These are phyloP conservation scores for Verticillium tricorpus DNA, from an alignment of 2,329 filamentous ascomycete genomes.

Conservation along the genomic window DNA sequence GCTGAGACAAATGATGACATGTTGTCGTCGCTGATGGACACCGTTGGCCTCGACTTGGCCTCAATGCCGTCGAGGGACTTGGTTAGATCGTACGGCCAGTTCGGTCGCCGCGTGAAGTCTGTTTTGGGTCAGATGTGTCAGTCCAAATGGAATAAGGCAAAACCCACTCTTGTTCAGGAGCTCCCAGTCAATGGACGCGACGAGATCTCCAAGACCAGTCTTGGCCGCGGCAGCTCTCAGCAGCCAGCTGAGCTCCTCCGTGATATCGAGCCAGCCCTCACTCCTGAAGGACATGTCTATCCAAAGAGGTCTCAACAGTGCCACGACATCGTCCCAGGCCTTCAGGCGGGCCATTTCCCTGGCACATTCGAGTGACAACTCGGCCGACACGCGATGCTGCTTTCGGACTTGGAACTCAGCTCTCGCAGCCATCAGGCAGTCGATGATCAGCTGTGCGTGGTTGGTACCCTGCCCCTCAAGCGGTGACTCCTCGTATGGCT, in stretches of 20 bases:
- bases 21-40: slow-evolving; percentile 47
- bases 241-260: slow-evolving; percentile 58
- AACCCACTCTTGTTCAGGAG: slow-evolving; percentile 52
- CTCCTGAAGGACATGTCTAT: slow-evolving; percentile 49
- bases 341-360: slow-evolving; percentile 47
- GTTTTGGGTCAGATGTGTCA: slow-evolving; percentile 14
- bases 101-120: slow-evolving; percentile 47
- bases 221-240: slow-evolving; percentile 52
- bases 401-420: slow-evolving; percentile 49
- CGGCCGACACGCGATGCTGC: slow-evolving; percentile 49
- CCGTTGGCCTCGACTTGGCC: slow-evolving; percentile 37
- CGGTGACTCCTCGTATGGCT: slow-evolving; percentile 57
- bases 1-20: slow-evolving; percentile 50
- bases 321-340: slow-evolving; percentile 50
- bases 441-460: slow-evolving; percentile 51
- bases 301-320: slow-evolving; percentile 54
- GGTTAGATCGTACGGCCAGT: slow-evolving; percentile 59
- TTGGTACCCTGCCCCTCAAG: slow-evolving; percentile 45
- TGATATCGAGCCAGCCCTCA: slow-evolving; percentile 56
- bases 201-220: slow-evolving; percentile 47
- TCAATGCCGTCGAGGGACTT: slow-evolving; percentile 49
- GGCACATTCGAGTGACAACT: slow-evolving; percentile 53
- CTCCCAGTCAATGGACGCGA: slow-evolving; percentile 63
- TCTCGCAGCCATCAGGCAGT: slow-evolving; percentile 45
- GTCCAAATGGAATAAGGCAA: background rate